A percentile compares a stretch with the other conserved stretches of the same genome.
phyloP scores from a whole-genome alignment of 441 rosid species.

The Adansonia grandidieri region DNA sequence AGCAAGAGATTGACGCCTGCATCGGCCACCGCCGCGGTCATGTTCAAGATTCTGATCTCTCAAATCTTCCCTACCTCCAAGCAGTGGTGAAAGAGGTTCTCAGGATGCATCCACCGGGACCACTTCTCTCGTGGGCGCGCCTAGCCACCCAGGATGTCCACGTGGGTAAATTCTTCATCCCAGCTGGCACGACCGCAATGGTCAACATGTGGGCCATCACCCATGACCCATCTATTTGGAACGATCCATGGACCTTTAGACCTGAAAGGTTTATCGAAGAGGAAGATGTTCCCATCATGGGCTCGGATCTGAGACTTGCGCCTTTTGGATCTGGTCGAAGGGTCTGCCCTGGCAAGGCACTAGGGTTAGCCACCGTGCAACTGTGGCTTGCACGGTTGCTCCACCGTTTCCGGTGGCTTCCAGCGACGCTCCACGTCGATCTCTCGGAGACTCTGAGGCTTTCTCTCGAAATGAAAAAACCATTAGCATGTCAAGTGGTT shows the following conservation, averaged over 20 bases:
- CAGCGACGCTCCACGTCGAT: conserved; percentile 41
- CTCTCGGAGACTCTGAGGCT: conserved; percentile 57
- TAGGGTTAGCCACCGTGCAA: conserved; percentile 64
- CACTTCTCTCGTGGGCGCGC: conserved; percentile 81
- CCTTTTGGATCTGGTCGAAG: conserved; percentile 77
- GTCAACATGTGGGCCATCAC: conserved; percentile 90
- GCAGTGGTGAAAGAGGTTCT: conserved; percentile 67
- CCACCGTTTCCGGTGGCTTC: conserved; percentile 56
- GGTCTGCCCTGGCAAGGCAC: conserved; percentile 68
- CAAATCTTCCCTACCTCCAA: conserved; percentile 59
- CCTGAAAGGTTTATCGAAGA: conserved; percentile 60
- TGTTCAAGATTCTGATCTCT: conserved; percentile 57
- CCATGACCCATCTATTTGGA: conserved; percentile 63
- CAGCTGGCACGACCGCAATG: conserved; percentile 76
- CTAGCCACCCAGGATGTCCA: conserved; percentile 60
- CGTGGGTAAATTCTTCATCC: conserved; percentile 54
- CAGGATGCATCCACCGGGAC: conserved; percentile 71
- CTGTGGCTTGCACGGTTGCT: conserved; percentile 67
- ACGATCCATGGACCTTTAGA: conserved; percentile 52
- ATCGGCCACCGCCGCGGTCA: conserved; percentile 28
- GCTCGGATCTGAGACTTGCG: conserved; percentile 66
- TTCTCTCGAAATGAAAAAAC: conserved; percentile 63
- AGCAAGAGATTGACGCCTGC: conserved; percentile 47
- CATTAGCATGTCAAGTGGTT: conserved; percentile 44
- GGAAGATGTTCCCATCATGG: conserved; percentile 61